These are phyloP conservation scores for Hansenula sp. DNA, from an alignment of 1,139 yeast species.

Conservation along the genomic window DNA sequence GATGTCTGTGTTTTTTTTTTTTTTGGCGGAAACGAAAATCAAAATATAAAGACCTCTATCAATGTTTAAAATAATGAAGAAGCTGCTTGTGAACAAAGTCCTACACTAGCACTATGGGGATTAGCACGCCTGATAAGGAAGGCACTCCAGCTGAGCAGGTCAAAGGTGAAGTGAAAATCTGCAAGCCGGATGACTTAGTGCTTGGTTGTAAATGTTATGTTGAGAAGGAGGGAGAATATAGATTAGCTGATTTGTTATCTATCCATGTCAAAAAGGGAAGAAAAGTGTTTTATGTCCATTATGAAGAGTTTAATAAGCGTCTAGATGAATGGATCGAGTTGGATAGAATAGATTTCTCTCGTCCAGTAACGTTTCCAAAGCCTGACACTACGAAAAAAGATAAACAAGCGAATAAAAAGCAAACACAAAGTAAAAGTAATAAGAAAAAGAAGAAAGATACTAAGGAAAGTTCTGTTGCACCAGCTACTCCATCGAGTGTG, in stretches of 20 bases:
- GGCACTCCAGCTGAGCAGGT: conserved; percentile 1
- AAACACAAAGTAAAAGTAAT: conserved; percentile 23
- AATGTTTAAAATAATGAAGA: too few relatives aligned
- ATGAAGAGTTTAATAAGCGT: conserved; percentile 88
- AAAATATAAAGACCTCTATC: background rate
- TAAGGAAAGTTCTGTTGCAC: conserved; percentile 11
- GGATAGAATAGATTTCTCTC: conserved; percentile 63
- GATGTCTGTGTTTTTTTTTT: background rate
- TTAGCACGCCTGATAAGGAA: background rate
- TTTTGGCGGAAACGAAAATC: background rate
- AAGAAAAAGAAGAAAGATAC: conserved; percentile 25
- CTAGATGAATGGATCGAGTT: conserved; percentile 90
- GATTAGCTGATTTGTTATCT: conserved; percentile 84
- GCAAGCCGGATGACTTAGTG: conserved; percentile 43
- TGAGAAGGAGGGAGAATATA: conserved; percentile 69
- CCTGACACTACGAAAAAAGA: conserved; percentile 46
- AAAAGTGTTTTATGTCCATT: conserved; percentile 85
- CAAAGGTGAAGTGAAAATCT: conserved; percentile 19
- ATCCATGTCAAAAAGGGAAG: conserved; percentile 72
- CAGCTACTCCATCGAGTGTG: conserved; percentile 13
- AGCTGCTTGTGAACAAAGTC: too few relatives aligned
- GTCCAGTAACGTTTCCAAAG: conserved; percentile 69
- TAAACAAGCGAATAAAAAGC: conserved; percentile 24
- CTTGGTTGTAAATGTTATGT: conserved; percentile 82
- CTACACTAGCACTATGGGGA: background rate